Conservation (phyloP, 2,329 filamentous ascomycete species). For the Monosporascus cannonballus region DNA sequence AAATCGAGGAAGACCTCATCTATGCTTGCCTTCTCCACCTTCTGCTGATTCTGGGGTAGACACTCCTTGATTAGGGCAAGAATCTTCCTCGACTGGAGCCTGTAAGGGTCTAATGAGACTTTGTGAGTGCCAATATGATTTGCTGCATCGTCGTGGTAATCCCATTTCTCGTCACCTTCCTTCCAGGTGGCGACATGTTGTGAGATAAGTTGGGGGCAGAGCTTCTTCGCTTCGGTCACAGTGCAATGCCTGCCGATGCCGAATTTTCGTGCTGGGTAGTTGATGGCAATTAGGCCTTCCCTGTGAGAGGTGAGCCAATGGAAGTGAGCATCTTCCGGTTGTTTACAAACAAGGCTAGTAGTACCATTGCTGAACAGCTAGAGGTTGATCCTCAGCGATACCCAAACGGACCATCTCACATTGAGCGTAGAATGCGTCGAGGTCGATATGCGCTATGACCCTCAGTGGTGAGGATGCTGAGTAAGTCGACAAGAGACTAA, state of each 20-base stretch:
- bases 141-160: conserved; percentile 76
- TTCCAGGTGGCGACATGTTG: conserved; percentile 96
- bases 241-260: conserved; percentile 77
- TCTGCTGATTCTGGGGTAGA: conserved; percentile 60
- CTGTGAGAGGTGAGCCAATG: conserved; percentile 31
- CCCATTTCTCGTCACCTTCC: conserved; percentile 88
- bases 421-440: conserved; percentile 97
- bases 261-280: conserved; percentile 81
- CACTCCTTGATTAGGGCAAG: conserved; percentile 69
- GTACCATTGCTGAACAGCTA: conserved; percentile 91
- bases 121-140: conserved; percentile 82
- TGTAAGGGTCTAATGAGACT: conserved; percentile 89
- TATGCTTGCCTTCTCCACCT: conserved; percentile 87
- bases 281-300: conserved; percentile 92
- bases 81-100: conserved; percentile 77
- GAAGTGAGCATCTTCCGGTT: conserved; percentile 1
- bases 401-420: conserved; percentile 88
- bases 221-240: conserved; percentile 73
- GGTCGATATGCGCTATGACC: conserved; percentile 84
- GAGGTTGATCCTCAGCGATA: conserved; percentile 65
- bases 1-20: conserved; percentile 95
- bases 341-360: conserved; percentile 26
- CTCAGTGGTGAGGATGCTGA: conserved; percentile 71
- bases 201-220: conserved; percentile 76
- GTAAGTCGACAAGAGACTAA: conserved; percentile 68